phyloP scores from a whole-genome alignment of 192 early-diverging fungal species.

The Podila epicladia region DNA sequence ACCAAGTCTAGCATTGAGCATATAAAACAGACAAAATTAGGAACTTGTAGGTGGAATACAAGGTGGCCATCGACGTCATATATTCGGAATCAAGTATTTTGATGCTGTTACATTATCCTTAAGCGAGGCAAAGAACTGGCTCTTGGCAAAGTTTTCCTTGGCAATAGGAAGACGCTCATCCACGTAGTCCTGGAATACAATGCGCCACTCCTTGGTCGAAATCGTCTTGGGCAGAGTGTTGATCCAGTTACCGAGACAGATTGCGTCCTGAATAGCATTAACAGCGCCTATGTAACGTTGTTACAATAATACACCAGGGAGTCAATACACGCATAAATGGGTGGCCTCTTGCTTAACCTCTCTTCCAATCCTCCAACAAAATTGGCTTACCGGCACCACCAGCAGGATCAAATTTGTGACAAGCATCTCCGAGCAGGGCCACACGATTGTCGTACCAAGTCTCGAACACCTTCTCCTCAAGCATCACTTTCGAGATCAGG shows the following conservation, averaged over 20 bases:
- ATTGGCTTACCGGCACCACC: too few relatives aligned
- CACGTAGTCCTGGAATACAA: constrained; percentile 13
- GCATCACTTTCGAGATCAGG: constrained; percentile 36
- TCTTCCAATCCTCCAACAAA: too few relatives aligned
- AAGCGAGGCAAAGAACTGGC: background rate
- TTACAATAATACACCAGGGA: background rate
- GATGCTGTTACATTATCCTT: background rate
- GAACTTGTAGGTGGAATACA: background rate
- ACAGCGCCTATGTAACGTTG: background rate
- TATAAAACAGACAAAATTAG: background rate
- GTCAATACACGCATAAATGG: too few relatives aligned
- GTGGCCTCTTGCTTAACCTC: too few relatives aligned
- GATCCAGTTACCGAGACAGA: constrained; percentile 22
- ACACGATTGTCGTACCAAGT: constrained; percentile 22
- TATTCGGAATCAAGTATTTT: background rate
- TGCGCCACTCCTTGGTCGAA: background rate
- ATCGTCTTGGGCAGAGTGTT: constrained; percentile 3
- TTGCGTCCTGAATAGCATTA: constrained; percentile 24
- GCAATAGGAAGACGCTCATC: constrained; percentile 4
- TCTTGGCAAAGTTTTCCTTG: background rate
- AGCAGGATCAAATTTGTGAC: background rate
- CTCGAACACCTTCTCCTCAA: constrained; percentile 39
- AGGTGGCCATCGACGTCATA: background rate
- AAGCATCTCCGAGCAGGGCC: constrained; percentile 29
- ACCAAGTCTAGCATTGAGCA: background rate